A percentile compares a stretch with the other conserved stretches of the same genome.
These are phyloP conservation scores for Phytopythium helicoides DNA, from an alignment of 352 stramenopile genomes.

Conservation along the genomic window DNA sequence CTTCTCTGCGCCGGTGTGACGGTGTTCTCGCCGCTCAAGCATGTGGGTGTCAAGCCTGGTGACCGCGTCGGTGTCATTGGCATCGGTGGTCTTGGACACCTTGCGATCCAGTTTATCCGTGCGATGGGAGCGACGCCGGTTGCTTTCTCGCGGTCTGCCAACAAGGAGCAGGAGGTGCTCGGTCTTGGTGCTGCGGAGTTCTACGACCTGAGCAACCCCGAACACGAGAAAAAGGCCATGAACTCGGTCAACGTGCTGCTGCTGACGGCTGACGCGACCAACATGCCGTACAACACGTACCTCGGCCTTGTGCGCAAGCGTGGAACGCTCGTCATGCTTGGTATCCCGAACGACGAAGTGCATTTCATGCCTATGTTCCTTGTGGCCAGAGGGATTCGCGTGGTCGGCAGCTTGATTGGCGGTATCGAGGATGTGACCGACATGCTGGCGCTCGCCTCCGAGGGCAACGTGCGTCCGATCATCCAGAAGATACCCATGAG, in stretches of 20 bases:
- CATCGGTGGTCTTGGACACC: constrained; percentile 82
- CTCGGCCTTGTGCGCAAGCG: constrained; percentile 50
- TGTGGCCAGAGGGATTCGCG: constrained; percentile 34
- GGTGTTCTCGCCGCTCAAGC: too few species aligned
- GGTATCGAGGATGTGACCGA: constrained; percentile 80
- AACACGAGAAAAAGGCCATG: constrained; percentile 28
- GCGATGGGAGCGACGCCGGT: constrained; percentile 53
- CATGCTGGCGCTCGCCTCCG: constrained; percentile 81
- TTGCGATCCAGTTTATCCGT: constrained; percentile 82
- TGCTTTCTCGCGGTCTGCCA: too few species aligned
- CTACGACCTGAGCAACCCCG: constrained; percentile 37
- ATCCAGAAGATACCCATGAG: constrained; percentile 49
- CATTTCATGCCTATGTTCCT: constrained; percentile 55
- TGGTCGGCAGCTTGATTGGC: constrained; percentile 84
- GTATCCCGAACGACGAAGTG: constrained; percentile 60
- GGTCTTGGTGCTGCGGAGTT: constrained; percentile 9
- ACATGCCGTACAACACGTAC: constrained; percentile 55
- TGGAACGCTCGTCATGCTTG: constrained; percentile 68
- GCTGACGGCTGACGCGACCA: constrained; percentile 61
- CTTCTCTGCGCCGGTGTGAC: too few species aligned
- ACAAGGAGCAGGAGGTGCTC: too few species aligned
- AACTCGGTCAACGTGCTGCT: constrained; percentile 68
- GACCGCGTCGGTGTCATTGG: constrained; percentile 73
- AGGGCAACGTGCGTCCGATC: constrained; percentile 60
- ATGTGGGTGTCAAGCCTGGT: constrained; percentile 39